A percentile compares a stretch with the other conserved stretches of the same genome.
Evolutionary conservation across 2,329 filamentous ascomycete species (phyloP).

Genomic region (Cercospora berteroae): DNA sequence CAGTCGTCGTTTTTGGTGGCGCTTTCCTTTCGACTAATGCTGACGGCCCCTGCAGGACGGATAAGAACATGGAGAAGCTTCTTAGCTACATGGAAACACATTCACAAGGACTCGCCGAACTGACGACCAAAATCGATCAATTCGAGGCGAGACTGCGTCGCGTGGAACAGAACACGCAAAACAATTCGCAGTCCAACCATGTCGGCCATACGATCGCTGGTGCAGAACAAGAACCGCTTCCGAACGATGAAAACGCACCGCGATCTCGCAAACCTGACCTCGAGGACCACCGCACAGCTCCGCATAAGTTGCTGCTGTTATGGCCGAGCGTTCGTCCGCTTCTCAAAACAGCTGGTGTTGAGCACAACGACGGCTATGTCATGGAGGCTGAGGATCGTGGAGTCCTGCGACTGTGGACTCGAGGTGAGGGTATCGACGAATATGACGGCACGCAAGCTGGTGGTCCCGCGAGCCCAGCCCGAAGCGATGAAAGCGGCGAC

Average conservation of each 20-base stretch:
- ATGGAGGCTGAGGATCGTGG: conserved; percentile 41
- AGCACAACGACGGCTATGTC: conserved; percentile 37
- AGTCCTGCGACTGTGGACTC: conserved; percentile 38
- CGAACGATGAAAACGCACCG: conserved; percentile 29
- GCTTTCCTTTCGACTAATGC: background rate
- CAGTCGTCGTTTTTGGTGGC: conserved; percentile 39
- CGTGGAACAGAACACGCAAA: conserved; percentile 27
- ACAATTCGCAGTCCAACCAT: conserved; percentile 13
- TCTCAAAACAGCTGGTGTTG: conserved; percentile 31
- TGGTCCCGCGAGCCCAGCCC: conserved; percentile 41
- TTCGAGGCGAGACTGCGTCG: conserved; percentile 31
- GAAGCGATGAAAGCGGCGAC: conserved; percentile 39
- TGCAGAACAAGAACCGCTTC: conserved; percentile 13
- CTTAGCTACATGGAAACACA: conserved; percentile 45
- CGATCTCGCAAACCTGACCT: conserved; percentile 63
- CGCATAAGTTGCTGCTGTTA: conserved; percentile 69
- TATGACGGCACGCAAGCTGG: conserved; percentile 36
- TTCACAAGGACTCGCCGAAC: conserved; percentile 30
- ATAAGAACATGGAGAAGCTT: conserved; percentile 51
- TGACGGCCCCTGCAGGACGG: conserved; percentile 42
- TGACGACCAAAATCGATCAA: conserved; percentile 29
- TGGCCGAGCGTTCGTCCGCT: conserved; percentile 54
- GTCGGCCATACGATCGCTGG: conserved; percentile 6
- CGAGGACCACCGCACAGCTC: conserved; percentile 84
- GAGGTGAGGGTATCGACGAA: conserved; percentile 42